phyloP scores from a whole-genome alignment of 169 alveolate species.

The Miamiensis avidus region DNA sequence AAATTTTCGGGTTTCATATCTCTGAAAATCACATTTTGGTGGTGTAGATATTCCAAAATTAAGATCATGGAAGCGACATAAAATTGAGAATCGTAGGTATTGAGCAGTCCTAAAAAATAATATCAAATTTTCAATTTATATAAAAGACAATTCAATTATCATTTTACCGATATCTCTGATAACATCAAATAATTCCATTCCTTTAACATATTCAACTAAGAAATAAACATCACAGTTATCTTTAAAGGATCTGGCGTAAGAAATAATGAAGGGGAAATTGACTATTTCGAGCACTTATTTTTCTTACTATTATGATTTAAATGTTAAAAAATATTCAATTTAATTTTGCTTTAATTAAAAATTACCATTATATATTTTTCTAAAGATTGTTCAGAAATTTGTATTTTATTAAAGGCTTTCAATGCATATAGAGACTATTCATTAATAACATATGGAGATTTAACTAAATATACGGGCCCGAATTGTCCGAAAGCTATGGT shows the following conservation, averaged over 20 bases:
- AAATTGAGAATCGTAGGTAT: slow-evolving; percentile 66
- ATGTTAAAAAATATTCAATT: not conserved
- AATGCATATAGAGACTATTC: slow-evolving; percentile 33
- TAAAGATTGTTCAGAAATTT: slow-evolving; percentile 35
- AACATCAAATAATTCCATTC: slow-evolving; percentile 79
- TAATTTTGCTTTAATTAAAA: not conserved
- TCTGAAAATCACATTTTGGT: slow-evolving; percentile 72
- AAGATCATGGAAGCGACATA: slow-evolving; percentile 65
- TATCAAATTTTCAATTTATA: not conserved
- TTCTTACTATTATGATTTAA: slow-evolving; percentile 5
- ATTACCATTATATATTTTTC: slow-evolving; percentile 32
- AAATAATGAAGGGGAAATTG: slow-evolving; percentile 69
- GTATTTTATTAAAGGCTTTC: slow-evolving; percentile 35
- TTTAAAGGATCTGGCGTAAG: slow-evolving; percentile 68
- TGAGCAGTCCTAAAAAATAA: slow-evolving; percentile 40
- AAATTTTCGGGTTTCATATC: slow-evolving; percentile 89
- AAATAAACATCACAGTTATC: slow-evolving; percentile 67
- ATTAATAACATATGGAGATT: slow-evolving; percentile 20
- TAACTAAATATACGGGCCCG: slow-evolving; percentile 49
- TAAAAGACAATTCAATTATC: not conserved
- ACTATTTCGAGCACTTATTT: slow-evolving; percentile 29
- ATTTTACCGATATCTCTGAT: slow-evolving; percentile 58
- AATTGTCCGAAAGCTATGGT: slow-evolving; percentile 43
- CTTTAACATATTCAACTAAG: slow-evolving; percentile 78
- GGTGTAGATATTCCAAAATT: slow-evolving; percentile 74